Evolutionary conservation across 148 eudicot species (phyloP), one percentile per base, ranked within the genome.

Genomic region (Fagopyrum esculentum): DNA sequence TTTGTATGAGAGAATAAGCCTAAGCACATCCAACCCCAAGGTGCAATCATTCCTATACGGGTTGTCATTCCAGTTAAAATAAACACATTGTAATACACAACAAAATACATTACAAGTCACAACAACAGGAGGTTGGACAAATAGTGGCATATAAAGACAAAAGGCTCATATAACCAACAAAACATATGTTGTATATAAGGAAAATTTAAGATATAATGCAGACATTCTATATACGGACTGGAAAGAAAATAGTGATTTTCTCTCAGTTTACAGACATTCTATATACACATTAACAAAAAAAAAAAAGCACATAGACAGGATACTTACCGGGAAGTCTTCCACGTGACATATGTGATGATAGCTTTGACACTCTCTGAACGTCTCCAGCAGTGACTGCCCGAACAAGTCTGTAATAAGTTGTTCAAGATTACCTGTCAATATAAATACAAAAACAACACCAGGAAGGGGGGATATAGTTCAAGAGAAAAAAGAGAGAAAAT

Each of bases 331-430:
- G 95, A 80, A 90, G 87, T 77, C 80, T 80, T 46, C 80, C 87
- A 75, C 76, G 73, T 64, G 85, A 79, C 61, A 63, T 61, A 80
- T 74, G 81, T 35, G 90, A 75, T 45, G 93, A 84, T 45, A 84
- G 85, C 78, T 84, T 85, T 75, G 80, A 79, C 73, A 86, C 86
- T 68, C 83, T 87, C 74, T 91, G 96, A 82, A 90, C 78, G 77
- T 94, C 98, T 76, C 88, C 85, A 80, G 87, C 84, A 74, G 90
- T 82, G 77, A 94, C 89, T 12, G 89, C 82, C n/a, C 96, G 86
- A n/a, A 91, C 84, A 87, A 88, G 89, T 87, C 98, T 94, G 60
- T 45, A 51, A 72, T 72, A 83, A 76, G 68, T 72, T 45, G 66
- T 61, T 10, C 71, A 45, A n/a, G 13, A 69, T 73, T 56, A 74